Conservation (phyloP, 2,329 filamentous ascomycete species). For the Aschersonia sp. region DNA sequence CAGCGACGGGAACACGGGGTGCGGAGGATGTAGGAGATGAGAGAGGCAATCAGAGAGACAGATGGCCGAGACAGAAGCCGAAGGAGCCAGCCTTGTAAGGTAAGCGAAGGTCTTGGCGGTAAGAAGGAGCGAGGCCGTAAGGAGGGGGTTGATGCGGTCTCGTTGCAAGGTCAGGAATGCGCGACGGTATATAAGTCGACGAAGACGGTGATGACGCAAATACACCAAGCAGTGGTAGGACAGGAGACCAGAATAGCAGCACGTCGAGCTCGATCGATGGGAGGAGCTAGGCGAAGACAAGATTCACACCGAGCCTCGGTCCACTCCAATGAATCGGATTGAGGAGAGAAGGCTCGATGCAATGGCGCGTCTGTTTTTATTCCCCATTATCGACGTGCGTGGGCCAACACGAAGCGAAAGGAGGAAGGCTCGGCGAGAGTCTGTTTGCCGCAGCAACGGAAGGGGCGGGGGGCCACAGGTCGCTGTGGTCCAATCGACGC, state of each 20-base stretch:
- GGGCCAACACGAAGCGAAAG: not conserved
- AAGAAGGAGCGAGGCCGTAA: not conserved
- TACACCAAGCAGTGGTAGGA: not conserved
- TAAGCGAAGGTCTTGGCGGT: not conserved
- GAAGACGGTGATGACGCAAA: not conserved
- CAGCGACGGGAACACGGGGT: not conserved
- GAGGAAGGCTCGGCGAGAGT: not conserved
- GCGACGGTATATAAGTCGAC: not conserved
- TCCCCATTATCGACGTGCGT: not conserved
- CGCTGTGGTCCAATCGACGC: not conserved
- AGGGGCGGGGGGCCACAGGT: not conserved
- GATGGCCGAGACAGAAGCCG: not conserved
- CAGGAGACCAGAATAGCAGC: too few species aligned
- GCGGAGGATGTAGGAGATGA: not conserved
- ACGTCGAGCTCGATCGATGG: not conserved
- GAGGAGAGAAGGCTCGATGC: not conserved
- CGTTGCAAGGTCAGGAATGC: not conserved
- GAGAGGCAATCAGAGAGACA: not conserved
- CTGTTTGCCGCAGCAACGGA: constrained; percentile 12
- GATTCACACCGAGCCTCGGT: not conserved
- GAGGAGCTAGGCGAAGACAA: not conserved
- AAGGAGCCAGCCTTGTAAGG: not conserved
- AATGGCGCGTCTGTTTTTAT: constrained; percentile 2
- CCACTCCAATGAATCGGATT: not conserved
- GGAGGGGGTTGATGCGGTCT: not conserved